Conservation (phyloP, 2,329 filamentous ascomycete species). For the Cytospora piceicola region DNA sequence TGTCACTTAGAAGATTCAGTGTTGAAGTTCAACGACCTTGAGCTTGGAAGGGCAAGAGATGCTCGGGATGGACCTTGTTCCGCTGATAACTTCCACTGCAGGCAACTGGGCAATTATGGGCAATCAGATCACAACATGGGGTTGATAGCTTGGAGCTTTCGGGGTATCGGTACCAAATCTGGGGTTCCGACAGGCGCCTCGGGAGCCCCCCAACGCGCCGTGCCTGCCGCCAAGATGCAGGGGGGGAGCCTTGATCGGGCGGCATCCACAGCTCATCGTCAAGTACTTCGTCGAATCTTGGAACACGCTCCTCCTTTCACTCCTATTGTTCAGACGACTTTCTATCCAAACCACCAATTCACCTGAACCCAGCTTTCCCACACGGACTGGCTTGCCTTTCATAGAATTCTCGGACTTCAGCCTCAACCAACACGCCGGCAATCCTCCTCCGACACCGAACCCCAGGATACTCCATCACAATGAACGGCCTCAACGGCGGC, state of each 20-base stretch:
- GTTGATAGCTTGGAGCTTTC: constrained; percentile 17
- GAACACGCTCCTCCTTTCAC: neutral
- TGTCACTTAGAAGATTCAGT: neutral
- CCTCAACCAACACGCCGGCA: neutral
- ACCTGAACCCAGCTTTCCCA: neutral
- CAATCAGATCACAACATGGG: neutral
- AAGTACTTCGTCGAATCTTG: neutral
- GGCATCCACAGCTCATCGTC: neutral
- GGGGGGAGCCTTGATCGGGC: constrained; percentile 11
- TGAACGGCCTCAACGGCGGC: constrained; percentile 57
- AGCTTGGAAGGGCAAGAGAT: neutral
- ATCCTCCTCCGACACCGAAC: neutral
- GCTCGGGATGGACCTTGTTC: neutral
- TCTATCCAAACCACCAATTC: neutral
- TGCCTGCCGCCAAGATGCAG: constrained; percentile 15
- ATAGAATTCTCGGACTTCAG: neutral
- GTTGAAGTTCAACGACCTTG: too few species aligned
- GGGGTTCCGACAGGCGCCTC: constrained; percentile 14
- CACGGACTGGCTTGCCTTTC: neutral
- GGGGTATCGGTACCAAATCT: constrained; percentile 22
- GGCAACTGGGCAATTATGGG: constrained; percentile 6
- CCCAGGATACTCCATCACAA: constrained; percentile 32
- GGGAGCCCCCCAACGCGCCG: neutral
- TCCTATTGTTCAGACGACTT: neutral
- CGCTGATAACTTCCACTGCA: constrained; percentile 22